phyloP scores from a whole-genome alignment of 805 yeast species.

The Cyberlindnera xylosilytica region DNA sequence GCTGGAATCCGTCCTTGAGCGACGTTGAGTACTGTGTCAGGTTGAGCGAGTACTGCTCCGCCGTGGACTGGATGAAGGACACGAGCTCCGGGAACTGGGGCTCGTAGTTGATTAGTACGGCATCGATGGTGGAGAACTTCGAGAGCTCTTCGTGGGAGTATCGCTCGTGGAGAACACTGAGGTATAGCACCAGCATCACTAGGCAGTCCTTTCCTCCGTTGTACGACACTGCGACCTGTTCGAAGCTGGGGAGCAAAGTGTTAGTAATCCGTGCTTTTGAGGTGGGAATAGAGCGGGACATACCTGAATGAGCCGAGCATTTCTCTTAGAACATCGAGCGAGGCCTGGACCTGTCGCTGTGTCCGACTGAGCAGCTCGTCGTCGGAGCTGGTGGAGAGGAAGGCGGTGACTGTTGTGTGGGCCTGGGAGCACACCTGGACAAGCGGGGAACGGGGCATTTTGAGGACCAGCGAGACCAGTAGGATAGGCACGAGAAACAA shows the following conservation, averaged over 20 bases:
- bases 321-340: slow-evolving; percentile 2
- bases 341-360: slow-evolving; percentile 1
- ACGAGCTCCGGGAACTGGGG: slow-evolving; percentile 69
- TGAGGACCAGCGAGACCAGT: neutral
- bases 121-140: slow-evolving; percentile 36
- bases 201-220: slow-evolving; percentile 98
- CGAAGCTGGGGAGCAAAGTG: neutral
- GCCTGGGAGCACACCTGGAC: slow-evolving; percentile 4
- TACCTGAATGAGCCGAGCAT: slow-evolving; percentile 5
- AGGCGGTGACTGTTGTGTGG: neutral
- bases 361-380: slow-evolving; percentile 3
- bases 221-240: slow-evolving; percentile 74
- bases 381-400: neutral
- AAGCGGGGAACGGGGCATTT: neutral
- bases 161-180: slow-evolving; percentile 48
- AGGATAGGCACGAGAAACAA: neutral
- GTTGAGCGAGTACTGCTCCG: slow-evolving; percentile 50
- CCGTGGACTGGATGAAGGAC: slow-evolving; percentile 57
- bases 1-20: slow-evolving; percentile 66
- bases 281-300: too few relatives aligned
- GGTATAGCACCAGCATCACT: slow-evolving; percentile 74
- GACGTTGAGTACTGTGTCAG: slow-evolving; percentile 35
- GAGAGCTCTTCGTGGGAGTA: slow-evolving; percentile 14
- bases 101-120: slow-evolving; percentile 76
- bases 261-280: too few relatives aligned